Conservation (phyloP, 768 basidiomycete genomes). For the Russula sp. region DNA sequence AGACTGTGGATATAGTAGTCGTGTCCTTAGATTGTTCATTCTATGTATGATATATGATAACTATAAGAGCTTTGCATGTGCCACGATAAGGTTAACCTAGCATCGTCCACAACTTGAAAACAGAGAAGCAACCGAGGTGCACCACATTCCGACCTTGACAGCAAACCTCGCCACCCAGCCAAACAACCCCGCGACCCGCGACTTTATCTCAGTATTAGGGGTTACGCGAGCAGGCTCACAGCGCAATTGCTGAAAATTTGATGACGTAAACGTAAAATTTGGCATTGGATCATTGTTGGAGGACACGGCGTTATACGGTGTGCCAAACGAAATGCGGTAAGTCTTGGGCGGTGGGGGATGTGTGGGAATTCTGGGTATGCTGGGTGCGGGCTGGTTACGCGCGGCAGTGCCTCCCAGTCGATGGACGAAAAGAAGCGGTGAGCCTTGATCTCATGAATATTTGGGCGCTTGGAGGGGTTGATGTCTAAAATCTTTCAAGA, state of each 20-base stretch:
- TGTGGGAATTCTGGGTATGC: constrained; percentile 12
- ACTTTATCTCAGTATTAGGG: neutral
- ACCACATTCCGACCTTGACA: constrained; percentile 8
- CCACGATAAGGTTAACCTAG: neutral
- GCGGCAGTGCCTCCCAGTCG: constrained; percentile 24
- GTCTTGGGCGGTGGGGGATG: constrained; percentile 20
- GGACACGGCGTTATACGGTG: constrained; percentile 17
- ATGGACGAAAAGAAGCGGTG: constrained; percentile 27
- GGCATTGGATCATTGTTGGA: constrained; percentile 11
- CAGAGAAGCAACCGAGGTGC: constrained; percentile 7
- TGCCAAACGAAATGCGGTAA: constrained; percentile 24
- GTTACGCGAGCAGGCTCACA: neutral
- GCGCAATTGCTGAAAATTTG: constrained; percentile 2
- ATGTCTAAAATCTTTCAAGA: constrained; percentile 20
- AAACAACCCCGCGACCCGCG: neutral
- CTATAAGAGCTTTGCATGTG: neutral
- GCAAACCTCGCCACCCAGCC: constrained; percentile 1
- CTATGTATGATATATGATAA: neutral
- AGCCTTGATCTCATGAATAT: constrained; percentile 24
- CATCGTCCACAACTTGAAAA: constrained; percentile 6
- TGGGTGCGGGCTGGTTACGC: constrained; percentile 19
- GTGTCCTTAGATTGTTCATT: neutral
- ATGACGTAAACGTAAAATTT: constrained; percentile 19
- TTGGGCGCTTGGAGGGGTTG: constrained; percentile 21
- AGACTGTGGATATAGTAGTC: neutral